These are phyloP conservation scores for Lyophyllum atratum DNA, from an alignment of 768 basidiomycete genomes.

Conservation along the genomic window DNA sequence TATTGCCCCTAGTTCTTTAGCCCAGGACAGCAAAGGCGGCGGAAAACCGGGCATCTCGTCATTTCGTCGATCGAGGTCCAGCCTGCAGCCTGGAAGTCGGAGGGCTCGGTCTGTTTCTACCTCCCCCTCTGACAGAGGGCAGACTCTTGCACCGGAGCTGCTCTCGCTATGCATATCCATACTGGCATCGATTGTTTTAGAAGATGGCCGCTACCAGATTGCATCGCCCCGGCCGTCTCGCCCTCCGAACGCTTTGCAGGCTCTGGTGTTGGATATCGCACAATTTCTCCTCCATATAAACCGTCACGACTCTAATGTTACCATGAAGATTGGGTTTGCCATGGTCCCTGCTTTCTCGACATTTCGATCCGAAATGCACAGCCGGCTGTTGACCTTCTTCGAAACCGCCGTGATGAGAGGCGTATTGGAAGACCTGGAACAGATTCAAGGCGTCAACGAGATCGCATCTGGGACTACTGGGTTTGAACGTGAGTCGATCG, in stretches of 20 bases:
- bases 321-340: conserved; percentile 64
- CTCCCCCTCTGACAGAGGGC: conserved; percentile 37
- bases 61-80: conserved; percentile 47
- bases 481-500: conserved; percentile 7
- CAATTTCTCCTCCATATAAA: conserved; percentile 62
- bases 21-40: conserved; percentile 17
- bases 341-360: conserved; percentile 76
- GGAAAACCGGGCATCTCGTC: conserved; percentile 36
- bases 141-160: conserved; percentile 48
- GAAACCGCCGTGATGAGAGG: conserved; percentile 60
- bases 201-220: conserved; percentile 73
- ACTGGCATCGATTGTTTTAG: conserved; percentile 62
- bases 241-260: conserved; percentile 79
- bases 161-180: conserved; percentile 60
- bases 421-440: conserved; percentile 48
- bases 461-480: conserved; percentile 4
- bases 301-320: conserved; percentile 48
- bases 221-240: conserved; percentile 58
- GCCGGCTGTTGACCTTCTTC: conserved; percentile 67
- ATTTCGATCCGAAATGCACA: conserved; percentile 63
- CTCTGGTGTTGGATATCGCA: conserved; percentile 70
- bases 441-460: conserved; percentile 31
- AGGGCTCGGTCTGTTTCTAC: conserved; percentile 60
- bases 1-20: conserved; percentile 4
- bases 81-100: conserved; percentile 41